Base-by-base conservation (phyloP, 495 filamentous ascomycete genomes). In the Xylaria castorea region DNA sequence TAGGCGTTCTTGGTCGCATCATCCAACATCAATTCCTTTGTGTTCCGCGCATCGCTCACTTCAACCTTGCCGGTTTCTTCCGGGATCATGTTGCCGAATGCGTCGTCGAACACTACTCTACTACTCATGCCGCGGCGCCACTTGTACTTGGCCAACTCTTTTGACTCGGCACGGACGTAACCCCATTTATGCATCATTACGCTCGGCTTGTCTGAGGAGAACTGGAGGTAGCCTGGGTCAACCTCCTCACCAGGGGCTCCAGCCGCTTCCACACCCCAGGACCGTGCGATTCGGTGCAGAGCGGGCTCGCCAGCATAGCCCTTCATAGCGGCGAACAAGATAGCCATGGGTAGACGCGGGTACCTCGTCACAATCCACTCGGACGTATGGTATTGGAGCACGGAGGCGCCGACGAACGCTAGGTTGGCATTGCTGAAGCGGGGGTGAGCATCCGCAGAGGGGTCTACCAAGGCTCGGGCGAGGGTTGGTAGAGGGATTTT, bases 171-270 rank as follows among this genome's bases (percentile, higher is more conserved):
- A 32, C 85, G 82, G 53, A 79, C 72, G 77, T 80, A 85, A 20
- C 80, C 85, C 79, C 80, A 82, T 70, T 60, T 76, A 32, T 75
- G 71, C 73, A 85, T 74, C 46, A 87, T 81, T 36, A 87, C 83
- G 18, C 92, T 92, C 1, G 92, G 87, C 42, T 84, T 80, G 46
- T 91, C 63, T 58, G 88, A 81, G 66, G 84, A 86, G 82, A 93
- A 96, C 80, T 98, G 97, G 51, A 99, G 86, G n/a, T 95, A 83
- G 12, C 96, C 97, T 1, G 95, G 92, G 80, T 99, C 95, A 68
- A 98, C 95, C 82, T 98, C 93, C 58, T 88, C 91, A 27, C 94
- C 95, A 1, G 96, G 95, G 44, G 88, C 89, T 9, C 92, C 92
- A 20, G 93, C 96, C 48, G 83, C 76, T 76, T 98, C 95, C 20